Evolutionary conservation across 805 yeast species (phyloP), one percentile per base, ranked within the genome.

Genomic region (Sugiyamaella valdiviana): DNA sequence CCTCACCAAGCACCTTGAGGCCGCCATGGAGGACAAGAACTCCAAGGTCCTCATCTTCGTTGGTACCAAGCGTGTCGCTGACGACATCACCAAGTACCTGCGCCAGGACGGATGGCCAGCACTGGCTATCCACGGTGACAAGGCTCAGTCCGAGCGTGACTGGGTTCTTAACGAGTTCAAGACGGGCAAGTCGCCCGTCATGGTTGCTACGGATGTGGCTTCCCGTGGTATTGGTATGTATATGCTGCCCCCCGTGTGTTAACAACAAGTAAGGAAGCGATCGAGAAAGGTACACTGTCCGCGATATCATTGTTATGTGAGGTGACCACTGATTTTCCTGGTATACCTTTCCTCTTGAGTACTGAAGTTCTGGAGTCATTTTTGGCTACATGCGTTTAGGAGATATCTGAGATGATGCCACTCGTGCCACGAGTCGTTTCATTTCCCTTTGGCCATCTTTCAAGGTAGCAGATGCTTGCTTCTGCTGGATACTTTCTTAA

Each of bases 181-280:
- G 78, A 65, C 79, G 52, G 98, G 98, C 62, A 85, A 82, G 70
- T 82, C 95, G 48, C 96, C 96, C 57, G 83, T 93, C 64, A 89
- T 93, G 97, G 96, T 90, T 67, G 99, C 99, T 54, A 93, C 99
- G 57, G 99, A 93, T 71, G 99, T 93, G 69, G 99, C 99, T 55
- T 96, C 99, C 58, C 86, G 99, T 79, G 99, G 99, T 82, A 89
- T 93, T 75, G 97, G 96, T 88, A 87, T 72, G 96, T 86, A 26
- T 26, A 26, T 3, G 32, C 32, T 26, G 32, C 32, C 14, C 32
- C 5, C n/a, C 14, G 32, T 26, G 32, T 26, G 32, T 26, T 26
- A 26, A 26, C 32, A n/a, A 26, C 32, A 26, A 26, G 32, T 26
- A 26, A 26, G 32, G 32, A 26, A 26, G 32, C 32, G 32, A 26